Percentiles rank a stretch among this genome's conserved stretches.
These are phyloP conservation scores for Dryas integrifolia DNA, from an alignment of 331 rosid species.

Conservation along the genomic window DNA sequence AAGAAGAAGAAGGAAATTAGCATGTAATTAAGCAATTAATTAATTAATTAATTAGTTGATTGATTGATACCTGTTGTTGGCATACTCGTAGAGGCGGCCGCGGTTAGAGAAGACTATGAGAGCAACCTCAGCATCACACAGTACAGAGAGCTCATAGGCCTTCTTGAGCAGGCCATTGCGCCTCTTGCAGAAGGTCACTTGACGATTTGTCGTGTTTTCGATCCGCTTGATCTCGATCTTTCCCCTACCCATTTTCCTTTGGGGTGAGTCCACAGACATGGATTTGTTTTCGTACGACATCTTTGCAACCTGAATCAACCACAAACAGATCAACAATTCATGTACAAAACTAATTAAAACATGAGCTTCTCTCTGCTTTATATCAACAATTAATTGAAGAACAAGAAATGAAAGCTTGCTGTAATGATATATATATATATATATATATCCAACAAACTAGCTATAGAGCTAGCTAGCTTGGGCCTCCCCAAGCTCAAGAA, in stretches of 20 bases:
- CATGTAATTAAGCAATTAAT: neutral
- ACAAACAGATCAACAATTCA: constrained; percentile 8
- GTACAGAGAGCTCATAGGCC: constrained; percentile 96
- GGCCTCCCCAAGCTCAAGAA: neutral
- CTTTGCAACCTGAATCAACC: constrained; percentile 41
- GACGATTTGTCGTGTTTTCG: constrained; percentile 97
- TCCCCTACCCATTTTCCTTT: constrained; percentile 89
- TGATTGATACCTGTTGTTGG: constrained; percentile 75
- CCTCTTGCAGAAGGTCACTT: constrained; percentile 95
- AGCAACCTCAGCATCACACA: constrained; percentile 98
- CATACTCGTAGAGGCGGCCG: constrained; percentile 96
- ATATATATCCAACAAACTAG: no score
- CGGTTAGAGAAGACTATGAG: constrained; percentile 95
- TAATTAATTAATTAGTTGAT: no score
- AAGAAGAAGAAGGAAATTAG: neutral
- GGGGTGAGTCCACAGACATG: constrained; percentile 51
- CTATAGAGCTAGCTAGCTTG: neutral
- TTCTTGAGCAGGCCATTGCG: constrained; percentile 88
- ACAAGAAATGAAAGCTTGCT: no score
- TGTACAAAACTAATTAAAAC: neutral
- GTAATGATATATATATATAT: no score
- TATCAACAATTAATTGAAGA: neutral
- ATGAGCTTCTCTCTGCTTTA: neutral
- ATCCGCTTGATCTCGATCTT: constrained; percentile 97
- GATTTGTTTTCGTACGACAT: constrained; percentile 61